phyloP scores from a whole-genome alignment of 306 rosid genomes.

The Biancaea sappan region DNA sequence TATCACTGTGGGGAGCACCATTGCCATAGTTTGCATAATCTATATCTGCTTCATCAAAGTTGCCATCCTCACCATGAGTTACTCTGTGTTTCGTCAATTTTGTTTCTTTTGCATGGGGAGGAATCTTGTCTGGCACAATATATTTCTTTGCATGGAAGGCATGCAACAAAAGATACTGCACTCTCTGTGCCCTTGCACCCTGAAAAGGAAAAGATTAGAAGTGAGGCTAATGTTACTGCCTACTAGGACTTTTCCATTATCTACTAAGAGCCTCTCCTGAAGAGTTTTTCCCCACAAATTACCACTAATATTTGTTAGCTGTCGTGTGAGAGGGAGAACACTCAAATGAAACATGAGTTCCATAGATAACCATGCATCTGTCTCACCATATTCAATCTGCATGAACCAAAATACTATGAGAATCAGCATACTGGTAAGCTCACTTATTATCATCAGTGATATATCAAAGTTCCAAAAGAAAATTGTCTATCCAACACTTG shows the following conservation, averaged over 20 bases:
- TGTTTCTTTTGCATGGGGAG: slow-evolving; percentile 58
- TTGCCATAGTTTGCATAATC: slow-evolving; percentile 54
- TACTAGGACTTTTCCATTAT: slow-evolving; percentile 4
- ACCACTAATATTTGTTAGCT: slow-evolving; percentile 94
- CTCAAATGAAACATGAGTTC: slow-evolving; percentile 99
- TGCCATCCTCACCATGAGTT: slow-evolving; percentile 53
- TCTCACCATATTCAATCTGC: slow-evolving; percentile 94
- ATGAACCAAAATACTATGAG: slow-evolving; percentile 37
- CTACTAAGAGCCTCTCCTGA: slow-evolving; percentile 92
- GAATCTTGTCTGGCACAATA: slow-evolving; percentile 84
- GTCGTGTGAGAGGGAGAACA: slow-evolving; percentile 96
- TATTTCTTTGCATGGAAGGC: slow-evolving; percentile 91
- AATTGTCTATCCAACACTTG: not conserved
- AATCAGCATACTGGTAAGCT: slow-evolving; percentile 25
- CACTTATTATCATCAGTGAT: slow-evolving; percentile 15
- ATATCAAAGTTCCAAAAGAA: slow-evolving; percentile 19
- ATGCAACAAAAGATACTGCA: slow-evolving; percentile 91
- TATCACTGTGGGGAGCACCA: slow-evolving; percentile 53
- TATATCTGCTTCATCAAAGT: slow-evolving; percentile 55
- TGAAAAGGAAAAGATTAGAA: slow-evolving; percentile 43
- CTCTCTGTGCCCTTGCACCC: slow-evolving; percentile 99
- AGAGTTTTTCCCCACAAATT: slow-evolving; percentile 95
- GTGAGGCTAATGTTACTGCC: slow-evolving; percentile 21
- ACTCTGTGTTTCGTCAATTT: slow-evolving; percentile 60
- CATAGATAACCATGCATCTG: slow-evolving; percentile 98